Evolutionary conservation across 805 yeast genomes (phyloP), one percentile per base, ranked within the genome.

Genomic region (Candida multigemmis): DNA sequence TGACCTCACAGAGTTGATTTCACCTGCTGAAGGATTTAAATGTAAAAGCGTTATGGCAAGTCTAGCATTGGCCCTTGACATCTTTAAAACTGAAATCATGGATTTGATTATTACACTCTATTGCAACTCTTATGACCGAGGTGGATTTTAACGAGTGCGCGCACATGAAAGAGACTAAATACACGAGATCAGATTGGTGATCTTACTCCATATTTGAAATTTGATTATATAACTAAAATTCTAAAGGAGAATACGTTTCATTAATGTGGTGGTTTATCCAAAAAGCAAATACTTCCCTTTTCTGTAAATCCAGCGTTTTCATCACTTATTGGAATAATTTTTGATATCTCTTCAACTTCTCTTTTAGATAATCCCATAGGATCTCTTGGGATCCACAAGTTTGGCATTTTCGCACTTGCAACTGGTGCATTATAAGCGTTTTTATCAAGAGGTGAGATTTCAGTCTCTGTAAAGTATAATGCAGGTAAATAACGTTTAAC

Each of bases 361-460:
- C 44, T 47, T 2, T 62, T 54, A 1, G 94, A 80, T 40, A 84
- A 68, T 2, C 97, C 97, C 70, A 74, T 72, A 7, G 83, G 78
- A 50, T 89, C 98, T 32, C 62, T 60, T n/a, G 96, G 93, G 43
- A 89, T 73, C 98, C 98, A 89, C 12, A 89, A 56, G n/a, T 65
- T 61, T 2, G 94, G 94, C 40, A 82, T 69, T 23, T 62, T 50
- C 0, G 78, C 78, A 15, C 72, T 58, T 11, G 78, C 75, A 5
- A 78, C 82, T 2, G 96, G 96, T 44, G 68, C 70, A 43, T 74
- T 73, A 53, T 78, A 89, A 1, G 94, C 91, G 35, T 70, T 74
- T 26, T 47, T 56, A 31, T 68, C 62, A 32, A 72, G 75, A 12
- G 47, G 58, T 10, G 52, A 64, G 12, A 15, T 25, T 4, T 53